phyloP scores from a whole-genome alignment of 441 rosid species.

The Euphorbia schlechtendalii region DNA sequence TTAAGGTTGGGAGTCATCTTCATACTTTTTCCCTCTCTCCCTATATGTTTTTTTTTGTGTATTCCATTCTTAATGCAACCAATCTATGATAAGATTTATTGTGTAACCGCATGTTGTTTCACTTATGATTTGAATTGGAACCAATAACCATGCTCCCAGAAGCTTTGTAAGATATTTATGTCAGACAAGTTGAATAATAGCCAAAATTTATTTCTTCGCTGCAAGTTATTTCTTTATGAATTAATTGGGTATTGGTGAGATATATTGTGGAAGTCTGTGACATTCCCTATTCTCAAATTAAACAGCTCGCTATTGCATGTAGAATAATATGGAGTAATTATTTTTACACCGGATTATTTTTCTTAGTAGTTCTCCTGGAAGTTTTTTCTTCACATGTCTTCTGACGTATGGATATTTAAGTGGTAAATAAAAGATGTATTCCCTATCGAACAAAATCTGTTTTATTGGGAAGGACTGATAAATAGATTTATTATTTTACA shows the following conservation, averaged over 20 bases:
- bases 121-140: not conserved
- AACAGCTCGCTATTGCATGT: not conserved
- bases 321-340: not conserved
- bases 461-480: not conserved
- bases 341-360: not conserved
- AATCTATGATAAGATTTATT: not conserved
- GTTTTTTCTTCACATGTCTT: not conserved
- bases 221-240: not conserved
- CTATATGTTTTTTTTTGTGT: not conserved
- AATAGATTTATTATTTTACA: no score
- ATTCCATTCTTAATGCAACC: not conserved
- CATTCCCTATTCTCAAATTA: not conserved
- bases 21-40: constrained; percentile 7
- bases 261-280: not conserved
- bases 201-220: not conserved
- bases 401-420: not conserved
- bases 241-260: not conserved
- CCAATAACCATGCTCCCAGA: not conserved
- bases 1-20: constrained; percentile 53
- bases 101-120: not conserved
- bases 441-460: not conserved
- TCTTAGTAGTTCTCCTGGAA: not conserved
- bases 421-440: not conserved
- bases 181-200: not conserved
- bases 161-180: no score